Evolutionary conservation across 2,329 filamentous ascomycete genomes (phyloP), one percentile per base, ranked within the genome.

Genomic region (Fusarium chaquense): DNA sequence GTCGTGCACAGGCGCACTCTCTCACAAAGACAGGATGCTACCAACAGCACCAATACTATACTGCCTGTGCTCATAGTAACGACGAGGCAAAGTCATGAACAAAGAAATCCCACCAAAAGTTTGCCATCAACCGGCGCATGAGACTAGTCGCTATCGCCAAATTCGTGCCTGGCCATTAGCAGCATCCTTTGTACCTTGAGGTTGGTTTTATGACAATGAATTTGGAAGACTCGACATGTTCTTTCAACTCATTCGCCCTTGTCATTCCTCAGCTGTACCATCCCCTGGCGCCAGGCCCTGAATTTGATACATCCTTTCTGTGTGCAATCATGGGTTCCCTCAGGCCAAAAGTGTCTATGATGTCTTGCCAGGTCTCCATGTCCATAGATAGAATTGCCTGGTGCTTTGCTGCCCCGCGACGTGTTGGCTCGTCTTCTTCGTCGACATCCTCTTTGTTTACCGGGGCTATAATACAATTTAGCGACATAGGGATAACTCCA

Each of bases 361-460:
- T 84, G 22, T 92, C 87, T 71, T 88, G 83, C 95, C 95, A 99
- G 0, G 88, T 92, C 2, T 88, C 85, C 83, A 94, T 96, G 73
- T 98, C 94, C 66, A 99, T 87, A 15, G 92, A 91, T 77, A 98
- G 88, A 24, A 99, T 91, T 15, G 94, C 93, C 80, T 99, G 96
- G 67, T 96, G 91, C 72, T 92, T 89, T 62, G 89, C 84, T 20
- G 88, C 83, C 41, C 88, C 86, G 63, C 87, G 84, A 57, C 78
- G 78, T 22, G 80, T 77, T 18, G 75, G 74, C 28, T 82, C 83
- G 70, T 83, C 85, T 58, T 82, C 82, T 52, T 85, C 75, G 73
- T 85, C 75, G 73, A 84, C 69, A 51, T 86, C 75, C 78, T 85
- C 75, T 75, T 78, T 66, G 74, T 83, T 59, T 35, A 80, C 76